phyloP scores from a whole-genome alignment of 805 yeast genomes.

The Candida chilensis region DNA sequence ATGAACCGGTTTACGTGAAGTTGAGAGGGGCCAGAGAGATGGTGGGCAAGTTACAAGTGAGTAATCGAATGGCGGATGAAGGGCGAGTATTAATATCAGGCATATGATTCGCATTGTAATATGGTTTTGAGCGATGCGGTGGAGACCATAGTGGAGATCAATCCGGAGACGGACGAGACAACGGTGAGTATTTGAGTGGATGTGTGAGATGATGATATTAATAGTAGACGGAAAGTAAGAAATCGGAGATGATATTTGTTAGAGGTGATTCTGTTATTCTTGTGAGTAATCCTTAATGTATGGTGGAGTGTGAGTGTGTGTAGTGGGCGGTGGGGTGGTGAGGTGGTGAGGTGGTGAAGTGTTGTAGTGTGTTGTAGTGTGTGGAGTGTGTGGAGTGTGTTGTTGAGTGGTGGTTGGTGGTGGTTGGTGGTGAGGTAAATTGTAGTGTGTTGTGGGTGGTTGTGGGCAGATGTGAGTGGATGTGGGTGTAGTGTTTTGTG shows the following conservation, averaged over 20 bases:
- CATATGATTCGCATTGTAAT: conserved; percentile 95
- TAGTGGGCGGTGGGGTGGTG: too few relatives aligned
- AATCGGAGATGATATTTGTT: conserved; percentile 84
- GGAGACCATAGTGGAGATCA: conserved; percentile 64
- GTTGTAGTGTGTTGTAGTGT: too few relatives aligned
- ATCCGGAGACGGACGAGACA: conserved; percentile 35
- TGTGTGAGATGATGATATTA: conserved; percentile 2
- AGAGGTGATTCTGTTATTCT: conserved; percentile 97
- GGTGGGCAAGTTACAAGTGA: conserved; percentile 76
- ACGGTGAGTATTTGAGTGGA: conserved; percentile 10
- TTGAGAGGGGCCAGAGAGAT: conserved; percentile 92
- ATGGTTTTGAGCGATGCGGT: conserved; percentile 89
- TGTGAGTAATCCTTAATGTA: conserved; percentile 41
- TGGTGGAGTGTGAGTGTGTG: background rate
- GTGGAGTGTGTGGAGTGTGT: too few relatives aligned
- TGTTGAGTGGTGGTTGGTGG: too few relatives aligned
- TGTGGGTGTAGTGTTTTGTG: too few relatives aligned
- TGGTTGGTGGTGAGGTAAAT: too few relatives aligned
- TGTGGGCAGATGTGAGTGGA: too few relatives aligned
- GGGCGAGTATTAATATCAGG: conserved; percentile 18
- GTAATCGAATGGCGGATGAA: conserved; percentile 8
- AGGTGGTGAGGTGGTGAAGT: too few relatives aligned
- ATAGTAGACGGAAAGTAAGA: conserved; percentile 36
- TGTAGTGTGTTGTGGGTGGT: too few relatives aligned
- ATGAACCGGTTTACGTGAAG: conserved; percentile 80